Percentiles rank a stretch among this genome's conserved stretches.
These are phyloP conservation scores for Arachis hypogaea DNA, from an alignment of 306 rosid species.

Conservation along the genomic window DNA sequence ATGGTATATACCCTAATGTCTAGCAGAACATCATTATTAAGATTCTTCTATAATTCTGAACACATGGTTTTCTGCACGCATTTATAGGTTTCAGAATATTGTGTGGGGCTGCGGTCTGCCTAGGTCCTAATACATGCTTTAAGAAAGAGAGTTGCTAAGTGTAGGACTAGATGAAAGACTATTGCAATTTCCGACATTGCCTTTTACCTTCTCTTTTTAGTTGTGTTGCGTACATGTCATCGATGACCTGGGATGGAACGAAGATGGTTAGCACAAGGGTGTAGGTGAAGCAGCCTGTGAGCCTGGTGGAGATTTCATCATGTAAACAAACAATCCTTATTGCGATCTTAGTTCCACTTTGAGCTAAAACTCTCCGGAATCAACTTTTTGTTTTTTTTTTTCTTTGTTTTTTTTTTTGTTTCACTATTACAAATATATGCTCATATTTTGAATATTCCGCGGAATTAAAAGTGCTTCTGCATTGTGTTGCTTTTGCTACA, in stretches of 20 bases:
- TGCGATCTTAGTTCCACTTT: conserved; percentile 4
- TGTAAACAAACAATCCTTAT: neutral
- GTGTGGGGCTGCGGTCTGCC: neutral
- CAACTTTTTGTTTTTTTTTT: neutral
- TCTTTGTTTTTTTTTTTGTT: neutral
- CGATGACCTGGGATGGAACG: too few species aligned
- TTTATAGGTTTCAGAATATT: neutral
- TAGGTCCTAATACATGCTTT: conserved; percentile 10
- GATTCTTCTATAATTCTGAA: neutral
- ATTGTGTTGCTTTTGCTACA: conserved; percentile 21
- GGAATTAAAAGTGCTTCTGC: neutral
- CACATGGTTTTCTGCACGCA: neutral
- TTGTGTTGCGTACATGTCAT: neutral
- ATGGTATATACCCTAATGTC: conserved; percentile 1
- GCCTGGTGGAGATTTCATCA: neutral
- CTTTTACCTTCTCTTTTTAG: neutral
- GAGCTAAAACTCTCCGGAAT: neutral
- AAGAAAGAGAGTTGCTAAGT: neutral
- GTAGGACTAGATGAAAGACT: conserved; percentile 11
- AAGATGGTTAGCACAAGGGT: neutral
- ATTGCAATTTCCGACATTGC: conserved; percentile 1
- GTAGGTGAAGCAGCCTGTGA: neutral
- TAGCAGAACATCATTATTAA: conserved; percentile 4
- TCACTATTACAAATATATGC: neutral
- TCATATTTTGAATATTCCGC: neutral